Conservation (phyloP, 2,329 filamentous ascomycete genomes). For the Fusarium lateritium region DNA sequence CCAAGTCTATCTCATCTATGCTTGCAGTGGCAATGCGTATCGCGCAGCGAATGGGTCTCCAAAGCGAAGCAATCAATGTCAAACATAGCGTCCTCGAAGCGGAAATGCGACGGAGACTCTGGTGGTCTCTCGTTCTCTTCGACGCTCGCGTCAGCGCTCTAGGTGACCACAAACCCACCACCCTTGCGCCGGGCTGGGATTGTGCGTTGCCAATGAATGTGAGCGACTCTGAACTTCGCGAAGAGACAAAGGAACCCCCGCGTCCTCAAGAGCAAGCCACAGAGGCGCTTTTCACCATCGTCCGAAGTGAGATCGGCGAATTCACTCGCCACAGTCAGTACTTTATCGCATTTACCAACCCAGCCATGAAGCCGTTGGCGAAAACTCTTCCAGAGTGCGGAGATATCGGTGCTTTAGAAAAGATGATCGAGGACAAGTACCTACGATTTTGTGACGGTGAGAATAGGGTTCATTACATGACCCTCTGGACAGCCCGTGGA, state of each 20-base stretch:
- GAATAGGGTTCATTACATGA: slow-evolving; percentile 59
- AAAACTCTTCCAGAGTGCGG: slow-evolving; percentile 39
- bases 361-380: slow-evolving; percentile 50
- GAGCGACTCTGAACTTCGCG: slow-evolving; percentile 62
- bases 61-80: slow-evolving; percentile 60
- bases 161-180: slow-evolving; percentile 53
- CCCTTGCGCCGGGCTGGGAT: slow-evolving; percentile 57
- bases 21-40: slow-evolving; percentile 69
- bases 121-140: slow-evolving; percentile 72
- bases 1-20: slow-evolving; percentile 66
- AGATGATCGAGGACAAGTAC: slow-evolving; percentile 62
- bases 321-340: slow-evolving; percentile 54
- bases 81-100: slow-evolving; percentile 61
- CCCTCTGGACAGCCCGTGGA: slow-evolving; percentile 56
- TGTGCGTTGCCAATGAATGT: slow-evolving; percentile 61
- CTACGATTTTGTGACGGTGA: slow-evolving; percentile 58
- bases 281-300: slow-evolving; percentile 60
- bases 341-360: slow-evolving; percentile 55
- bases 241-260: slow-evolving; percentile 57
- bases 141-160: slow-evolving; percentile 71
- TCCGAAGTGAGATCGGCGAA: slow-evolving; percentile 59
- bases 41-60: slow-evolving; percentile 70
- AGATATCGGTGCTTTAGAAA: slow-evolving; percentile 52
- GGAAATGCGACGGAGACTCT: slow-evolving; percentile 73
- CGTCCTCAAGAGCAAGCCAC: slow-evolving; percentile 50